Base-by-base conservation (phyloP, 106 monocot species). In the Cymbidium sinense region DNA sequence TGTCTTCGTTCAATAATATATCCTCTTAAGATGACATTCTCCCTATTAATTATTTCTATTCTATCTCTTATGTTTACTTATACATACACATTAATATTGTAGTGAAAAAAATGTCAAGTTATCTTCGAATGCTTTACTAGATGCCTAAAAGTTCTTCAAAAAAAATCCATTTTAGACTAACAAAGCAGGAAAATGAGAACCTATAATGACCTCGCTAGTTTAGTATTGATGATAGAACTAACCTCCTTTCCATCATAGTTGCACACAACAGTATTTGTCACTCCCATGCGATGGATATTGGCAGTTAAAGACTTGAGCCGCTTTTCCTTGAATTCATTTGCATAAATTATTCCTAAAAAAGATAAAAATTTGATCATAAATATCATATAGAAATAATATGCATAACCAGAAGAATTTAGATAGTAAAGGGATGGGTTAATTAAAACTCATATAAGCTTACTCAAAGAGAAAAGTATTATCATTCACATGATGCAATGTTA, bases 191-290 rank as follows among this genome's bases (percentile, higher is more conserved):
- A 71, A 39, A 20, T 37, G 36, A 37, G 30, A 5, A 35, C 3
- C 37, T 8, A 19, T 71, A 37, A 18, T 21, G 25, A 74, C 74
- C 34, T 28, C 34, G 5, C 30, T n/a, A n/a, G n/a, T n/a, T 20
- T 18, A 29, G 15, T 25, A 70, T 18, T 73, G 18, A 23, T 35
- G 21, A 55, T 2, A 73, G 9, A 79, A 82, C 89, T 81, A 65
- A 99, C 98, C 88, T 99, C 94, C 31, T 86, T 94, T n/a, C 94
- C 98, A 84, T 99, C 92, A 83, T 99, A 99, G 82, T 94, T 99
- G 86, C 94, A 94, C 10, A 99, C 86, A 77, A 94, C 72, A 34
- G 94, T 84, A 80, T 99, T 99, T 36, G 92, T 90, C 73, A 94
- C 92, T 41, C 94, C 98, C 92, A 99, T 87, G 12, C 98, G 88